These are phyloP conservation scores for Fusarium haematococcum DNA, from an alignment of 2,329 filamentous ascomycete species.

Conservation along the genomic window DNA sequence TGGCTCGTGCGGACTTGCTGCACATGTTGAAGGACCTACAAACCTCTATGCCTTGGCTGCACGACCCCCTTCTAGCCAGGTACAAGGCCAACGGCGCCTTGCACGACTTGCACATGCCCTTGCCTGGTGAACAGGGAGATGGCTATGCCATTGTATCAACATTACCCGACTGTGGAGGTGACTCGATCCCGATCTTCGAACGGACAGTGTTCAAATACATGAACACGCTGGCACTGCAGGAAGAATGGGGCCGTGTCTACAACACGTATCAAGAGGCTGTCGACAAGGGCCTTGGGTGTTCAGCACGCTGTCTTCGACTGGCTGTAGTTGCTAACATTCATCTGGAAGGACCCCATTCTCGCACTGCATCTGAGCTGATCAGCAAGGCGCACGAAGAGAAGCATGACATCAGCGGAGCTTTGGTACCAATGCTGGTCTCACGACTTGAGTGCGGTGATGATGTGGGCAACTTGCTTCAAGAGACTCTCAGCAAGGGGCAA, in stretches of 20 bases:
- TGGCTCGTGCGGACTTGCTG: conserved; percentile 41
- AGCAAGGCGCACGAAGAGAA: conserved; percentile 53
- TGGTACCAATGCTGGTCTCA: conserved; percentile 54
- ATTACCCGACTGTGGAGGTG: conserved; percentile 33
- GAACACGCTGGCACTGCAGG: conserved; percentile 52
- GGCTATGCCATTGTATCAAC: conserved; percentile 13
- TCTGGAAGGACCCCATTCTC: conserved; percentile 43
- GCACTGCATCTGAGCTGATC: conserved; percentile 55
- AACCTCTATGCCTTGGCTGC: conserved; percentile 40
- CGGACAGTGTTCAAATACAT: conserved; percentile 48
- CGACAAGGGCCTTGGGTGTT: conserved; percentile 49
- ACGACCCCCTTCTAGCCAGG: conserved; percentile 37
- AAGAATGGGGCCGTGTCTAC: conserved; percentile 49
- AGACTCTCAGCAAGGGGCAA: conserved; percentile 43
- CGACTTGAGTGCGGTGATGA: conserved; percentile 51
- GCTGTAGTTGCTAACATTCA: conserved; percentile 59
- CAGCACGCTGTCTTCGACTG: conserved; percentile 58
- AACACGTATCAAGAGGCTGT: conserved; percentile 51
- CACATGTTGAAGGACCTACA: conserved; percentile 43
- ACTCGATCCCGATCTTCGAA: conserved; percentile 38
- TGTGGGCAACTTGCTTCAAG: conserved; percentile 42
- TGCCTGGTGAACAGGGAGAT: conserved; percentile 30
- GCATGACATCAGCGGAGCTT: conserved; percentile 55
- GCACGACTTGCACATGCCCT: conserved; percentile 32
- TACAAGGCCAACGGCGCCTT: conserved; percentile 36